Conservation (phyloP, 176 grass and related monocot species). For the Paspalum vaginatum region DNA sequence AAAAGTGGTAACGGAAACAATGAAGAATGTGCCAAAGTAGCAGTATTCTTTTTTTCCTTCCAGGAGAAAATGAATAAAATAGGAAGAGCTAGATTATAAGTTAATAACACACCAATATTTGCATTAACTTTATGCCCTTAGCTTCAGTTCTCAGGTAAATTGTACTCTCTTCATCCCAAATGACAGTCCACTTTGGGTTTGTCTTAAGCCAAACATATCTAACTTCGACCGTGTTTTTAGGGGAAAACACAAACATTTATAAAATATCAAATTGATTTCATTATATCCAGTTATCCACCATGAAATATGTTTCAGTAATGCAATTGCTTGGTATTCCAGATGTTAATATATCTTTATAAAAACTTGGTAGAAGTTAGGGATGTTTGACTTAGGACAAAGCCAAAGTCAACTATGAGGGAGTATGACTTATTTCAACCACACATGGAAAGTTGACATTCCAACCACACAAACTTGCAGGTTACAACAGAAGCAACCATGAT, state of each 20-base stretch:
- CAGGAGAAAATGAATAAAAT: background rate
- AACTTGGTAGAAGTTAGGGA: too few relatives aligned
- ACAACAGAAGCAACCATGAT: background rate
- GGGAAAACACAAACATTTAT: too few relatives aligned
- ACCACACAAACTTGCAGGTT: background rate
- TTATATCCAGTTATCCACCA: too few relatives aligned
- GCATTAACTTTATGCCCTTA: background rate
- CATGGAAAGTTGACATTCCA: background rate
- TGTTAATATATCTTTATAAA: too few relatives aligned
- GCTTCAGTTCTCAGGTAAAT: background rate
- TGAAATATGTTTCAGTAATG: too few relatives aligned
- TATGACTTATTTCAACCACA: conserved; percentile 7
- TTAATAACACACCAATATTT: background rate
- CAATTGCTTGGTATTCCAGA: too few relatives aligned
- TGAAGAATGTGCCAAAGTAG: background rate
- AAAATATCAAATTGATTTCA: too few relatives aligned
- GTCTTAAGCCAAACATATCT: too few relatives aligned
- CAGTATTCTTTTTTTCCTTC: background rate
- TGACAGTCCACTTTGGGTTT: too few relatives aligned
- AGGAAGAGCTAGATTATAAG: background rate
- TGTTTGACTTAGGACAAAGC: too few relatives aligned
- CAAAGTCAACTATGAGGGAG: too few relatives aligned
- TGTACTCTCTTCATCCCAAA: background rate
- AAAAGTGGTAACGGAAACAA: background rate
- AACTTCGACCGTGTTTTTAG: too few relatives aligned